Conservation (phyloP, 2,329 filamentous ascomycete genomes). For the Ascochyta pisi region DNA sequence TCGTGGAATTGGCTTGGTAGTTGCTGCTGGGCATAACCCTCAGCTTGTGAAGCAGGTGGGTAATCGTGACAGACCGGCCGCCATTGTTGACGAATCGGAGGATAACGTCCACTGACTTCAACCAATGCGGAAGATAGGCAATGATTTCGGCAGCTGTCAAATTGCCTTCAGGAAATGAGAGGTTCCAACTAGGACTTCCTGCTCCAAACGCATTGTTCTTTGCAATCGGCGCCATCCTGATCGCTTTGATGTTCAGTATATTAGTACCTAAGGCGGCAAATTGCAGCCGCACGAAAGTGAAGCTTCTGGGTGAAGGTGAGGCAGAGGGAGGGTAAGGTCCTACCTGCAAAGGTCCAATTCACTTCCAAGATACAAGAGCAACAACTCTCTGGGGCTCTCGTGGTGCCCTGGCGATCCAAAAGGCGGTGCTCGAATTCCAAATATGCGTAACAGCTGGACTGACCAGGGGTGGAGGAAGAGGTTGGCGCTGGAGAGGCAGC, state of each 20-base stretch:
- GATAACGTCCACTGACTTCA: slow-evolving; percentile 35
- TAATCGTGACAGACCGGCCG: slow-evolving; percentile 22
- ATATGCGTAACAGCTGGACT: background rate
- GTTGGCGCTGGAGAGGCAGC: background rate
- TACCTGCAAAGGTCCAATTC: slow-evolving; percentile 3
- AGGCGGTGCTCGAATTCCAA: background rate
- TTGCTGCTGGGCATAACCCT: slow-evolving; percentile 4
- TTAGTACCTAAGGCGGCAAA: background rate
- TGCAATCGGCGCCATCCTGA: slow-evolving; percentile 17
- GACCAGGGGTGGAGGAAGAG: background rate
- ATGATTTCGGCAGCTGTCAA: slow-evolving; percentile 36
- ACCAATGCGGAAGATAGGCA: slow-evolving; percentile 34
- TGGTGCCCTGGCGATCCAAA: background rate
- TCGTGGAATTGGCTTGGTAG: slow-evolving; percentile 21
- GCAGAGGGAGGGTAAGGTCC: background rate
- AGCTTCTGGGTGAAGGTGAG: background rate
- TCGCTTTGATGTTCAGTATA: background rate
- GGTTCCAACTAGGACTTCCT: slow-evolving; percentile 27
- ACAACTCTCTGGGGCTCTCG: background rate
- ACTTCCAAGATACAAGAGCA: background rate
- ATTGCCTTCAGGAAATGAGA: slow-evolving; percentile 34
- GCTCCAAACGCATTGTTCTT: slow-evolving; percentile 33
- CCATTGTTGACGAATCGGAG: slow-evolving; percentile 27
- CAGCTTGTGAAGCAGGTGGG: slow-evolving; percentile 10
- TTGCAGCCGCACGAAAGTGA: background rate